A percentile compares a stretch with the other conserved stretches of the same genome.
Conservation (phyloP, 495 filamentous ascomycete genomes). For the Cudoniella acicularis region DNA sequence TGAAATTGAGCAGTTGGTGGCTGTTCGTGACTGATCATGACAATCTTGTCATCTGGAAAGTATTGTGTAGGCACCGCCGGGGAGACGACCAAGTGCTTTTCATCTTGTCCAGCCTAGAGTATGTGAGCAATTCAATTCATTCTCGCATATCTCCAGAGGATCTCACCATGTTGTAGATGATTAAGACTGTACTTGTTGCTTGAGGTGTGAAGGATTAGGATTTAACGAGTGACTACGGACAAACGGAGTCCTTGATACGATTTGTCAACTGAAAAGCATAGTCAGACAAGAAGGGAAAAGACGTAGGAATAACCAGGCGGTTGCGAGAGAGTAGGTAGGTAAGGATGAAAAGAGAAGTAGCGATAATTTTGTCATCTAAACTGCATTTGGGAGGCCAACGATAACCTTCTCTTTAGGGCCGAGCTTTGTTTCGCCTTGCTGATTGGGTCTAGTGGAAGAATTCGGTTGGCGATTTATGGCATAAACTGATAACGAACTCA, state of each 20-base stretch:
- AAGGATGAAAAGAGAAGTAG: no score
- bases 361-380: no score
- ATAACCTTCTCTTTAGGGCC: neutral
- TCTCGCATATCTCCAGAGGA: neutral
- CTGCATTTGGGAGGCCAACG: neutral
- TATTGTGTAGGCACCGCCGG: constrained; percentile 5
- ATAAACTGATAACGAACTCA: no score
- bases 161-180: neutral
- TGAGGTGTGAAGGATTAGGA: neutral
- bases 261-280: neutral
- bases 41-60: constrained; percentile 11
- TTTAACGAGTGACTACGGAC: neutral
- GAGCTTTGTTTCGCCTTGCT: neutral
- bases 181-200: neutral
- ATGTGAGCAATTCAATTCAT: neutral
- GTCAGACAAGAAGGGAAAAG: neutral
- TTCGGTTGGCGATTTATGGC: neutral
- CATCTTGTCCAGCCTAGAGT: neutral
- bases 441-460: neutral
- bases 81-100: constrained; percentile 6
- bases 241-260: neutral
- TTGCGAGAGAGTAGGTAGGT: no score
- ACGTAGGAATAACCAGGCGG: no score
- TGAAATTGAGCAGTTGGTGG: neutral
- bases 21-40: neutral